Conservation (phyloP, 768 basidiomycete species). For the Saitozyma podzolica region DNA sequence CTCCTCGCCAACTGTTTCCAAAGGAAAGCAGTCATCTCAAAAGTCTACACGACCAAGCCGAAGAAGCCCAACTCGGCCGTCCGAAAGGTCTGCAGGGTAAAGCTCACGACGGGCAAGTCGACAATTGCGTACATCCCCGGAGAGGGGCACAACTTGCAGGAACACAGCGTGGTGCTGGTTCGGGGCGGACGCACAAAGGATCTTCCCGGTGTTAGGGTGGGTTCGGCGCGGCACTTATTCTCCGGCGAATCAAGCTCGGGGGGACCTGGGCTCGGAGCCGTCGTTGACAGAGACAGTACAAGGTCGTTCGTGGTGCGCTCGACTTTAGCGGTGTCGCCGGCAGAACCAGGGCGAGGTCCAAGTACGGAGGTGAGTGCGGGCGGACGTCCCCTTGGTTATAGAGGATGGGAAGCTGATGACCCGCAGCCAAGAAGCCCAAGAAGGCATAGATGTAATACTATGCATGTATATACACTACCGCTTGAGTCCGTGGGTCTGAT, state of each 20-base stretch:
- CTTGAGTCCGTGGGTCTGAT: too few species aligned
- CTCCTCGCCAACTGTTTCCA: constrained; percentile 77
- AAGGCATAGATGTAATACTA: constrained; percentile 12
- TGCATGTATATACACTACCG: too few species aligned
- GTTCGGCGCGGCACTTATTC: constrained; percentile 33
- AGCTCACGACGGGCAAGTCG: constrained; percentile 82
- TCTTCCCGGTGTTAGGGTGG: constrained; percentile 90
- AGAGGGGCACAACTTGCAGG: constrained; percentile 96
- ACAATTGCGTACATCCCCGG: constrained; percentile 94
- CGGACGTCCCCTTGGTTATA: neutral
- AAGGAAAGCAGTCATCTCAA: constrained; percentile 86
- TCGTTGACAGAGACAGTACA: constrained; percentile 62
- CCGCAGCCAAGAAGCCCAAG: constrained; percentile 81
- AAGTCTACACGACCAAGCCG: constrained; percentile 70
- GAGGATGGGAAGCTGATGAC: neutral
- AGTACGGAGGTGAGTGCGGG: constrained; percentile 75
- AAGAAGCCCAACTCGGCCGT: constrained; percentile 99
- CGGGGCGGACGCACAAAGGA: constrained; percentile 95
- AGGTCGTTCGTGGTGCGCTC: constrained; percentile 85
- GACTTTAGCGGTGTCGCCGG: constrained; percentile 90
- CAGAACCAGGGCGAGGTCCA: constrained; percentile 76
- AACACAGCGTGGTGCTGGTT: constrained; percentile 93
- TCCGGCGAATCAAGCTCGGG: neutral
- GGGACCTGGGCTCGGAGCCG: neutral
- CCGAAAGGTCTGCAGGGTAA: constrained; percentile 92